Percentiles rank a stretch among this genome's conserved stretches.
These are phyloP conservation scores for Thraustotheca clavata DNA, from an alignment of 352 stramenopile genomes.

Conservation along the genomic window DNA sequence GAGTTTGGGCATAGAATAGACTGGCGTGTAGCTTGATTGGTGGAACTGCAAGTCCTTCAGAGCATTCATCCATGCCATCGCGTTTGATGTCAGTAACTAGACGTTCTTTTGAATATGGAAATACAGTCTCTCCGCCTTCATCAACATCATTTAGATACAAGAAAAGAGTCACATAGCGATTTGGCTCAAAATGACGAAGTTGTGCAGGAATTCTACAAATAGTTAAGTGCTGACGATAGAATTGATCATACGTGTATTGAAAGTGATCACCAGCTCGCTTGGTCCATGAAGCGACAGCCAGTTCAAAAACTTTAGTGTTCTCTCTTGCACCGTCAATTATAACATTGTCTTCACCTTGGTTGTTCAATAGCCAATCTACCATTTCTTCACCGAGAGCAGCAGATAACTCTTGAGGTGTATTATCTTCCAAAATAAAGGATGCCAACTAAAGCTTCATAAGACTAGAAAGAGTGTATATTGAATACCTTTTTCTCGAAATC, in stretches of 20 bases:
- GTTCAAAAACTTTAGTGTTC: slow-evolving; percentile 33
- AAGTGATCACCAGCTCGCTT: slow-evolving; percentile 11
- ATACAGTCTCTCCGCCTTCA: slow-evolving; percentile 96
- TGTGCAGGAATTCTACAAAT: background rate
- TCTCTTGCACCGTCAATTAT: slow-evolving; percentile 37
- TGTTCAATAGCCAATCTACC: slow-evolving; percentile 41
- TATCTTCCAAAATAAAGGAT: slow-evolving; percentile 40
- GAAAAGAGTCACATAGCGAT: slow-evolving; percentile 95
- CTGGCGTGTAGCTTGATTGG: slow-evolving; percentile 59
- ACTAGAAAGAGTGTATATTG: background rate
- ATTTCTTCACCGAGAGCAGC: slow-evolving; percentile 32
- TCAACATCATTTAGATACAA: slow-evolving; percentile 95
- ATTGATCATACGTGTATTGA: background rate
- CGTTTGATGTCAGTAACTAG: slow-evolving; percentile 64
- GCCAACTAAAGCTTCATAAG: slow-evolving; percentile 23
- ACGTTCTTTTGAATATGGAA: slow-evolving; percentile 82
- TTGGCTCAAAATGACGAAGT: slow-evolving; percentile 67
- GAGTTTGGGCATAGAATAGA: slow-evolving; percentile 80
- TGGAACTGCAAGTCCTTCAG: slow-evolving; percentile 57
- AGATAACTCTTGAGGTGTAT: slow-evolving; percentile 32
- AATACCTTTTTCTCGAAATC: slow-evolving; percentile 38
- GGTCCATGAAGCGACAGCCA: slow-evolving; percentile 36
- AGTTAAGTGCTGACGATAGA: background rate
- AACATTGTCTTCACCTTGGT: slow-evolving; percentile 40
- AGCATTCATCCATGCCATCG: slow-evolving; percentile 76